phyloP scores from a whole-genome alignment of 2,329 filamentous ascomycete genomes.

The Didymella exigua region DNA sequence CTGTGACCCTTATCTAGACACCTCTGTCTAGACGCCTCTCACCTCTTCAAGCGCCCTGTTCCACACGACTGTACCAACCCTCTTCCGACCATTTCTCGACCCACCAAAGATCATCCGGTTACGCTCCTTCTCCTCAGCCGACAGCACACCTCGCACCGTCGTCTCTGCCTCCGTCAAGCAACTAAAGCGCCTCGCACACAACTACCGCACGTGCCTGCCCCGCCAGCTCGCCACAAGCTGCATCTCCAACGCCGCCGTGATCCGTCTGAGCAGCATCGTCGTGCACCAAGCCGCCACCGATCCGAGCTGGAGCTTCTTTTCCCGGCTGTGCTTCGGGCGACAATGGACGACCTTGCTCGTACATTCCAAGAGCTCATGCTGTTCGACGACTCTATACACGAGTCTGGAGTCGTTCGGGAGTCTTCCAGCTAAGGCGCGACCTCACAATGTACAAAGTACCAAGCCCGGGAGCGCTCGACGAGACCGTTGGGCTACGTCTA shows the following conservation, averaged over 20 bases:
- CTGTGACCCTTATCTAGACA: neutral
- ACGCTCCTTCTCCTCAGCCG: constrained; percentile 1
- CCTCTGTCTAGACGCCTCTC: neutral
- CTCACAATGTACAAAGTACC: neutral
- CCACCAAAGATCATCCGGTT: neutral
- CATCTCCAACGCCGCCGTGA: constrained; percentile 4
- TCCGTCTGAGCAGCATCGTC: constrained; percentile 3
- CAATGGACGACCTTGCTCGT: constrained; percentile 33
- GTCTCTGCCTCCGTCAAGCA: constrained; percentile 9
- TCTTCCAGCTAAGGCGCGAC: neutral
- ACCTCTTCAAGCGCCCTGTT: neutral
- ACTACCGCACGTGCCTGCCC: neutral
- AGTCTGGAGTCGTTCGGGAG: neutral
- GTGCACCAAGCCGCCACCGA: constrained; percentile 6
- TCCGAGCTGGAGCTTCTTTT: constrained; percentile 6
- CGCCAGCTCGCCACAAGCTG: neutral
- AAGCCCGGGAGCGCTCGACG: neutral
- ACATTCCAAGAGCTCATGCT: constrained; percentile 38
- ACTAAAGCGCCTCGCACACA: constrained; percentile 6
- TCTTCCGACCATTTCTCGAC: constrained; percentile 6
- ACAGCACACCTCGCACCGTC: neutral
- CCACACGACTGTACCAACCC: constrained; percentile 3
- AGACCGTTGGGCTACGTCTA: constrained; percentile 1
- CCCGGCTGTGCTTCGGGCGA: constrained; percentile 16
- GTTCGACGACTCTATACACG: constrained; percentile 26